These are phyloP conservation scores for Dryadomyces quercus-mongolicae DNA, from an alignment of 2,329 filamentous ascomycete genomes.

Conservation along the genomic window DNA sequence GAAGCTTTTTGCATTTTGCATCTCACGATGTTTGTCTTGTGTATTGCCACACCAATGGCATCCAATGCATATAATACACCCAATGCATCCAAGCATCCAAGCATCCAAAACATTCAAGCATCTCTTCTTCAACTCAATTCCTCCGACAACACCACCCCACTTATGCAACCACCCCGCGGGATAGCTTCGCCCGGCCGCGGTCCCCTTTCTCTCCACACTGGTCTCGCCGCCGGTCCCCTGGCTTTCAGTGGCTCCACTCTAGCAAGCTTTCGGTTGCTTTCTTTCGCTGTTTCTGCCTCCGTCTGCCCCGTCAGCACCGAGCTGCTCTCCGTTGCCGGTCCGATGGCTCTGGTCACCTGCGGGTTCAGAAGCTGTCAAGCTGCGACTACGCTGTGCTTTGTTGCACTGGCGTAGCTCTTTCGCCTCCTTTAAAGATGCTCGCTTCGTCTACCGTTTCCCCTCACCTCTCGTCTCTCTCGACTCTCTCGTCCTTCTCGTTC, in stretches of 20 bases:
- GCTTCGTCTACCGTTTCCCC: background rate
- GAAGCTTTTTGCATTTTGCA: too few relatives aligned
- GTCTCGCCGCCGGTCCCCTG: background rate
- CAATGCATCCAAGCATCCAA: too few relatives aligned
- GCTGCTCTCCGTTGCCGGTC: background rate
- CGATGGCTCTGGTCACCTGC: background rate
- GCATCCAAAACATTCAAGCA: too few relatives aligned
- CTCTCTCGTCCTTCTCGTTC: background rate
- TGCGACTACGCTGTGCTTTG: too few relatives aligned
- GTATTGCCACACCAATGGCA: too few relatives aligned
- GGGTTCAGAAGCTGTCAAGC: background rate
- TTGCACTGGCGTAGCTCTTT: background rate
- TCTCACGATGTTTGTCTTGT: too few relatives aligned
- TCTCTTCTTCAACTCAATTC: too few relatives aligned
- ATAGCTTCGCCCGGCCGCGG: background rate
- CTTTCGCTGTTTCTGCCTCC: background rate
- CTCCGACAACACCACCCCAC: background rate
- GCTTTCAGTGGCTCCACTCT: background rate
- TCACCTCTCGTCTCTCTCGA: too few relatives aligned
- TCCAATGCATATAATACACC: too few relatives aligned
- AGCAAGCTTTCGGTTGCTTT: background rate
- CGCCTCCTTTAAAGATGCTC: background rate
- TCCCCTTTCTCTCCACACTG: background rate
- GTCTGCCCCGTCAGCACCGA: background rate
- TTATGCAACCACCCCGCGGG: background rate